phyloP scores from a whole-genome alignment of 768 basidiomycete species.

The Tylopilus felleus region DNA sequence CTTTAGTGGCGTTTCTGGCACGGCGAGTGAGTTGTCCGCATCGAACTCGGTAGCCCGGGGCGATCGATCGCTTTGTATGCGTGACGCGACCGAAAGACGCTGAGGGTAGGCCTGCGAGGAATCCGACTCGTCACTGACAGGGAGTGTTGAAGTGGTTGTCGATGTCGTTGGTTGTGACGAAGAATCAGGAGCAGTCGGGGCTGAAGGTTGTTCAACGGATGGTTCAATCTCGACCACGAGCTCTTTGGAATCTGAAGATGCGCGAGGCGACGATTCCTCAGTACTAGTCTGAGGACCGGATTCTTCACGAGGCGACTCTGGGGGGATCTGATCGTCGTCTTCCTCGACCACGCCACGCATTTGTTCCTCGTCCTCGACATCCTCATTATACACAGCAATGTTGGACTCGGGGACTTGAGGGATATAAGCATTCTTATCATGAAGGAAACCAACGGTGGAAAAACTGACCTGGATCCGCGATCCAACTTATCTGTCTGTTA shows the following conservation, averaged over 20 bases:
- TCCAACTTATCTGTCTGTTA: slow-evolving; percentile 70
- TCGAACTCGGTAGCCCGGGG: slow-evolving; percentile 49
- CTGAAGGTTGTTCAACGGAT: slow-evolving; percentile 47
- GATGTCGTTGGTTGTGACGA: slow-evolving; percentile 46
- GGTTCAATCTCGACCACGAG: slow-evolving; percentile 63
- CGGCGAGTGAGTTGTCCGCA: slow-evolving; percentile 44
- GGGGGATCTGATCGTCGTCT: slow-evolving; percentile 51
- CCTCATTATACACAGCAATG: slow-evolving; percentile 57
- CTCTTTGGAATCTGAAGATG: slow-evolving; percentile 58
- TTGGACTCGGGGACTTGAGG: slow-evolving; percentile 55
- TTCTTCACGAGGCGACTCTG: slow-evolving; percentile 47
- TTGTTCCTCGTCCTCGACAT: slow-evolving; percentile 44
- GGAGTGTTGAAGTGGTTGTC: slow-evolving; percentile 38
- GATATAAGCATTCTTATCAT: slow-evolving; percentile 9
- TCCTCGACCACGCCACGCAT: slow-evolving; percentile 34
- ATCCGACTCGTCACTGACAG: slow-evolving; percentile 44
- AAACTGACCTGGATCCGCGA: slow-evolving; percentile 64
- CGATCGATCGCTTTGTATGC: slow-evolving; percentile 58
- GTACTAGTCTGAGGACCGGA: slow-evolving; percentile 46
- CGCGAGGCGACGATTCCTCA: slow-evolving; percentile 52
- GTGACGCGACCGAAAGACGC: slow-evolving; percentile 60
- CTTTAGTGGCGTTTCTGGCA: slow-evolving; percentile 48
- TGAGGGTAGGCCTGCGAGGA: slow-evolving; percentile 55
- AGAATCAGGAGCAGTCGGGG: slow-evolving; percentile 46
- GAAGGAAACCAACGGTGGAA: slow-evolving; percentile 1